Conservation (phyloP, 371 early-diverging fungal species). For the Mortierella sp. region DNA sequence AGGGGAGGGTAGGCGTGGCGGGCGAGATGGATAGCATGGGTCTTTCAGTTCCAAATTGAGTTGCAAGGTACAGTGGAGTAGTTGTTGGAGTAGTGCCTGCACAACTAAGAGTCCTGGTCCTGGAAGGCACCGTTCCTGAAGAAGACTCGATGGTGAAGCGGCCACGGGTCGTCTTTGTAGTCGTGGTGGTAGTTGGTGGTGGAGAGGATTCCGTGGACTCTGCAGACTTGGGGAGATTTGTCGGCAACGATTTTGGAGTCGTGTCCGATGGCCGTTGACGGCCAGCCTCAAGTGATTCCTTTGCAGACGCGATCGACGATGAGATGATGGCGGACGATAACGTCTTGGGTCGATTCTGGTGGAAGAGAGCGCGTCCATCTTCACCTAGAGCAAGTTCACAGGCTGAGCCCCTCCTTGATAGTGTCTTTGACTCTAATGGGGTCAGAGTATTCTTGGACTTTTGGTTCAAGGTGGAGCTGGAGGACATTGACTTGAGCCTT, state of each 20-base stretch:
- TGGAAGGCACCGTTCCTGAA: slow-evolving; percentile 6
- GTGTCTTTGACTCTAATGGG: background rate
- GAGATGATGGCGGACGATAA: slow-evolving; percentile 27
- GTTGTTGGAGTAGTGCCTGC: slow-evolving; percentile 4
- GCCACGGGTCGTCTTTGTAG: slow-evolving; percentile 33
- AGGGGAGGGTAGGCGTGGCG: slow-evolving; percentile 10
- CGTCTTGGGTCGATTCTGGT: slow-evolving; percentile 43
- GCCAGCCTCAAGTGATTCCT: slow-evolving; percentile 10
- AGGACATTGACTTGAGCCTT: background rate
- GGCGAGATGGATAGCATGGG: slow-evolving; percentile 8
- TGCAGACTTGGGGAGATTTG: background rate
- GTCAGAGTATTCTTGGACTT: background rate
- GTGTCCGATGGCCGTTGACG: slow-evolving; percentile 18
- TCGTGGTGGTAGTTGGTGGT: slow-evolving; percentile 6
- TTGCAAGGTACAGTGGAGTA: background rate
- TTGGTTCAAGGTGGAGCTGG: background rate
- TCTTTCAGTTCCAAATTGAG: slow-evolving; percentile 1
- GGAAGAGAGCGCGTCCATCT: slow-evolving; percentile 38
- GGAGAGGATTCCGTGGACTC: slow-evolving; percentile 1
- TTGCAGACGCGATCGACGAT: slow-evolving; percentile 28
- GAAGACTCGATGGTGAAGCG: slow-evolving; percentile 50
- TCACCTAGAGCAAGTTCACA: slow-evolving; percentile 43
- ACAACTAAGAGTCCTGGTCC: slow-evolving; percentile 43
- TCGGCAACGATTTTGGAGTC: no score
- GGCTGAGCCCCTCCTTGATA: slow-evolving; percentile 26